Evolutionary conservation across 1,284 basidiomycete species (phyloP).

Genomic region (Fistulina hepatica): DNA sequence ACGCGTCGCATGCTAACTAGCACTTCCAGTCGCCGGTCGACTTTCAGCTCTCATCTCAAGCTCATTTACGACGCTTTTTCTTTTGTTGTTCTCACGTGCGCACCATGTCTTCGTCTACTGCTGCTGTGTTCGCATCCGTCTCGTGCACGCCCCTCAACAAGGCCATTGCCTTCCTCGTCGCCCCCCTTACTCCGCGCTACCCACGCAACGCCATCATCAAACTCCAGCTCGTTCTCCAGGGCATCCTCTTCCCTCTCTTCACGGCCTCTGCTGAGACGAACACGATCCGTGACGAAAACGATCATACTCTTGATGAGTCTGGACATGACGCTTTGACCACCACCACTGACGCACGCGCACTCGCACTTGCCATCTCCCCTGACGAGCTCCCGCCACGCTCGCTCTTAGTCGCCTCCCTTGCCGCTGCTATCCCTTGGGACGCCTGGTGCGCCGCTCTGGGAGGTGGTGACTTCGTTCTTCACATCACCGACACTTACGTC

Average conservation of each 20-base stretch:
- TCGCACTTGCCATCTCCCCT: neutral
- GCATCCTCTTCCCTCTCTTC: neutral
- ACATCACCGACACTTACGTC: neutral
- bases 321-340: too few species aligned
- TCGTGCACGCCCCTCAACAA: neutral
- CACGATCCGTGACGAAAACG: neutral
- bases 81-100: too few species aligned
- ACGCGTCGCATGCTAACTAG: too few species aligned
- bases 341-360: too few species aligned
- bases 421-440: neutral
- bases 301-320: too few species aligned
- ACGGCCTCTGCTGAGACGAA: neutral
- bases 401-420: neutral
- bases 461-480: neutral
- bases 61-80: too few species aligned
- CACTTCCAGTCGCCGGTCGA: too few species aligned
- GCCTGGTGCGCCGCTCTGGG: neutral
- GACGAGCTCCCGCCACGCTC: neutral
- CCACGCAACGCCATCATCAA: neutral
- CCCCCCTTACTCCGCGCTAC: neutral
- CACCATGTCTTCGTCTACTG: too few species aligned
- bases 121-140: too few species aligned
- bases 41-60: too few species aligned
- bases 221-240: slow-evolving; percentile 1
- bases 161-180: neutral